Evolutionary conservation across 2,329 filamentous ascomycete species (phyloP).

Genomic region (Allantophomopsis lycopodina): DNA sequence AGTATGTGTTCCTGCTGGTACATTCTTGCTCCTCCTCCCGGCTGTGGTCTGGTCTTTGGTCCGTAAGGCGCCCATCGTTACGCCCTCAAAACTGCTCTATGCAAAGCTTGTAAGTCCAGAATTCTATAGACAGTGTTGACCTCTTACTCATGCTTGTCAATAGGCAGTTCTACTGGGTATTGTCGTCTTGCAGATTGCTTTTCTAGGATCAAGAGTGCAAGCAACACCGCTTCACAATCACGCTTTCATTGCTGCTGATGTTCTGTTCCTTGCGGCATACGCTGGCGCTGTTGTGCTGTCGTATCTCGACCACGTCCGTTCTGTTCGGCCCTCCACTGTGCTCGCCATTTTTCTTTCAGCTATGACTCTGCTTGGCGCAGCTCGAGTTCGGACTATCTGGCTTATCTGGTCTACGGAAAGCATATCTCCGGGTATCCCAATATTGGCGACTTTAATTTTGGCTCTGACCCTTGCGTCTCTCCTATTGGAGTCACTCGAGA

Average conservation of each 20-base stretch:
- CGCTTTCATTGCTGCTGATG: not conserved
- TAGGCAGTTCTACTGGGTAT: not conserved
- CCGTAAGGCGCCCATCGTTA: no score
- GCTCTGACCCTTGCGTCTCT: constrained; percentile 18
- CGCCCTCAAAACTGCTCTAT: no score
- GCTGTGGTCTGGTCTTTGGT: no score
- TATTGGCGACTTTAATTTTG: constrained; percentile 14
- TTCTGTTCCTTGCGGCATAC: not conserved
- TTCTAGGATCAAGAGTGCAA: not conserved
- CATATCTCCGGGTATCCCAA: constrained; percentile 14
- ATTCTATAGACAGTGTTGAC: no score
- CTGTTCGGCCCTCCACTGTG: constrained; percentile 2
- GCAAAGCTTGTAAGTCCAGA: no score
- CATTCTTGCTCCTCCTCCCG: no score
- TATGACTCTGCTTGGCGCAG: constrained; percentile 8
- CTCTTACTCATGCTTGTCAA: no score
- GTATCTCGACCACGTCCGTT: constrained; percentile 3
- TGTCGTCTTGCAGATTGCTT: not conserved
- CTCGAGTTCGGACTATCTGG: constrained; percentile 28
- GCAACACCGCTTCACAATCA: no score
- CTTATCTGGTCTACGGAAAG: constrained; percentile 16
- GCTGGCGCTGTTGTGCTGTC: not conserved
- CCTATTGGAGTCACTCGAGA: constrained; percentile 22
- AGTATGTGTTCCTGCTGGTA: no score
- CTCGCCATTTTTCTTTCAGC: constrained; percentile 1